phyloP scores from a whole-genome alignment of 352 stramenopile species.

The Pythium folliculosum region DNA sequence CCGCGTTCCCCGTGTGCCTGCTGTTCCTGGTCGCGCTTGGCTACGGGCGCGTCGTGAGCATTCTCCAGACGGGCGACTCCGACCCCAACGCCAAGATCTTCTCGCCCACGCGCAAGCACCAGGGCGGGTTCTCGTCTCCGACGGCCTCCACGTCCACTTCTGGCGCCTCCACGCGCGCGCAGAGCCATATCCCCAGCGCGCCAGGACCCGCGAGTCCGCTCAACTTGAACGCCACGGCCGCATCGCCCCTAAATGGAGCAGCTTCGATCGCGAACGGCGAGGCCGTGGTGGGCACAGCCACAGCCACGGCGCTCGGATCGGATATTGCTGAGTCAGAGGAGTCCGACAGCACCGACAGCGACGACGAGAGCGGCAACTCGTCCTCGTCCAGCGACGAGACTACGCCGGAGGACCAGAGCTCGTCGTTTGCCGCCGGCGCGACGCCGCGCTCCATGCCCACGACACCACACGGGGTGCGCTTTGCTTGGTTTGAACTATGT shows the following conservation, averaged over 20 bases:
- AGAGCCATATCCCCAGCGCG: not conserved
- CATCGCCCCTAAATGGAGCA: not conserved
- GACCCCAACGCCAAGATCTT: slow-evolving; percentile 62
- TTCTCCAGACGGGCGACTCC: slow-evolving; percentile 57
- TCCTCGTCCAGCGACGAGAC: slow-evolving; percentile 74
- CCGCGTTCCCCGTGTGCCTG: slow-evolving; percentile 58
- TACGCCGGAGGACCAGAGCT: slow-evolving; percentile 32
- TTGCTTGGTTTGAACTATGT: not conserved
- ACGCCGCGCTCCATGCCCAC: slow-evolving; percentile 25
- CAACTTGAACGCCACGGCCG: not conserved
- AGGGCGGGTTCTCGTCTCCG: slow-evolving; percentile 1
- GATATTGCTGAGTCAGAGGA: slow-evolving; percentile 77
- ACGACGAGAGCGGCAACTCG: slow-evolving; percentile 74
- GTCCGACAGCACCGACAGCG: slow-evolving; percentile 75
- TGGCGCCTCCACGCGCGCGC: too few species aligned
- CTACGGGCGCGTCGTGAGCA: slow-evolving; percentile 79
- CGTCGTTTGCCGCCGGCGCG: slow-evolving; percentile 1
- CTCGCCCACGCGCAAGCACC: slow-evolving; percentile 49
- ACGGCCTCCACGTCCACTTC: not conserved
- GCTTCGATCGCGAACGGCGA: slow-evolving; percentile 4
- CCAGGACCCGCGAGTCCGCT: slow-evolving; percentile 9
- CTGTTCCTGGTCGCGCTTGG: slow-evolving; percentile 67
- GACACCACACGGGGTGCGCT: slow-evolving; percentile 23
- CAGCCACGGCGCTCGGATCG: slow-evolving; percentile 47
- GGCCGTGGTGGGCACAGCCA: slow-evolving; percentile 11